A percentile compares a stretch with the other conserved stretches of the same genome.
These are phyloP conservation scores for Salix brachista DNA, from an alignment of 345 rosid species.

Conservation along the genomic window DNA sequence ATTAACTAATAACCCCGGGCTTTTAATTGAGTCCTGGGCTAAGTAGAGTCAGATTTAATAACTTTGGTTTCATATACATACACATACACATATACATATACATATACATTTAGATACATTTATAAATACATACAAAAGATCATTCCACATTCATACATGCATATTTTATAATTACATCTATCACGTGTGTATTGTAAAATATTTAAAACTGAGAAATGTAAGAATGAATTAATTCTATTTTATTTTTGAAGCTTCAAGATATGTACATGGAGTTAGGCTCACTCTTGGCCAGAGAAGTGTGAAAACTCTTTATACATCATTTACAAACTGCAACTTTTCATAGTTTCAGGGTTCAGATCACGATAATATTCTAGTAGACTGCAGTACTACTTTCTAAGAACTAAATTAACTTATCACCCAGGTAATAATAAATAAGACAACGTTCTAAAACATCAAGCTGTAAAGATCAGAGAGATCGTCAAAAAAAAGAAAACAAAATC, in stretches of 20 bases:
- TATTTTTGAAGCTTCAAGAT: not conserved
- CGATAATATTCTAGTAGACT: conserved; percentile 9
- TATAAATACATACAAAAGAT: not conserved
- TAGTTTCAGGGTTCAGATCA: conserved; percentile 27
- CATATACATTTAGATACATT: not conserved
- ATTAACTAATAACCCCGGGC: too few relatives aligned
- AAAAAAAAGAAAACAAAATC: conserved; percentile 7
- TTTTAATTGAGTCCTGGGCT: too few relatives aligned
- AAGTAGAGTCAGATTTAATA: too few relatives aligned
- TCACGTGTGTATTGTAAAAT: not conserved
- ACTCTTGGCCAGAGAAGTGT: not conserved
- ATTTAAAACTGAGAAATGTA: not conserved
- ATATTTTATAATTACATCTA: too few relatives aligned
- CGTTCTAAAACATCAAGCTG: not conserved
- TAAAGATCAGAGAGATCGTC: not conserved
- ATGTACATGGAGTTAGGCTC: not conserved
- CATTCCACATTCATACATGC: not conserved
- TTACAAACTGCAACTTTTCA: conserved; percentile 36
- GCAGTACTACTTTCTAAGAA: not conserved
- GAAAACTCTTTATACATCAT: conserved; percentile 4
- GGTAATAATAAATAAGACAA: conserved; percentile 8
- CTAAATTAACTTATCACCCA: conserved; percentile 13
- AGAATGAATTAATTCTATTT: not conserved
- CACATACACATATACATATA: too few relatives aligned
- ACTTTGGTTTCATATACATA: too few relatives aligned